Evolutionary conservation across 73 alveolate species (phyloP).

Genomic region (Uronychia binucleata): DNA sequence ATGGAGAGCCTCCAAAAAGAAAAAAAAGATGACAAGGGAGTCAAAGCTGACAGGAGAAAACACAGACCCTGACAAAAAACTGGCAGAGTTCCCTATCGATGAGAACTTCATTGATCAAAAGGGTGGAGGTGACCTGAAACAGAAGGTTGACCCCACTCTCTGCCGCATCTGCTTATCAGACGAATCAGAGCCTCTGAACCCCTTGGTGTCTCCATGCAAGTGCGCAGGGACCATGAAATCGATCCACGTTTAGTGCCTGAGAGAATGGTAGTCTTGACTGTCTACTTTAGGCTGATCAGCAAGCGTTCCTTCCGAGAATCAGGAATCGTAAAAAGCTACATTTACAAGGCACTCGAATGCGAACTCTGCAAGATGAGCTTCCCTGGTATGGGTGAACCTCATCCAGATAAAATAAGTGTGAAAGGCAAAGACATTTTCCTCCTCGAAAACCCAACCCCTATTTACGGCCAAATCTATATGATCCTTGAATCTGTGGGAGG

Average conservation of each 20-base stretch:
- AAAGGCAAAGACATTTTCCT: slow-evolving; percentile 17
- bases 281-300: slow-evolving; percentile 4
- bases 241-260: slow-evolving; percentile 41
- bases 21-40: neutral
- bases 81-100: neutral
- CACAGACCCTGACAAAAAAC: neutral
- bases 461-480: neutral
- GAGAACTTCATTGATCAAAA: neutral
- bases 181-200: slow-evolving; percentile 32
- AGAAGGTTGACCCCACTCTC: neutral
- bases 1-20: neutral
- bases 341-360: slow-evolving; percentile 69
- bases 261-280: slow-evolving; percentile 22
- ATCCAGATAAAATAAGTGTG: neutral
- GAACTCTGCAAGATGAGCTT: slow-evolving; percentile 78
- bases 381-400: slow-evolving; percentile 37
- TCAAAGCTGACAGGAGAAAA: neutral
- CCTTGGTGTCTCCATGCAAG: slow-evolving; percentile 51
- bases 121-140: neutral
- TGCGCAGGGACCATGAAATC: slow-evolving; percentile 51
- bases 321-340: slow-evolving; percentile 20
- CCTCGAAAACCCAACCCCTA: slow-evolving; percentile 13
- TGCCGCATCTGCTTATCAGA: slow-evolving; percentile 52
- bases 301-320: slow-evolving; percentile 31
- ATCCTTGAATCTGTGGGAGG: neutral